These are phyloP conservation scores for Eruca vesicaria DNA, from an alignment of 441 rosid genomes.

Conservation along the genomic window DNA sequence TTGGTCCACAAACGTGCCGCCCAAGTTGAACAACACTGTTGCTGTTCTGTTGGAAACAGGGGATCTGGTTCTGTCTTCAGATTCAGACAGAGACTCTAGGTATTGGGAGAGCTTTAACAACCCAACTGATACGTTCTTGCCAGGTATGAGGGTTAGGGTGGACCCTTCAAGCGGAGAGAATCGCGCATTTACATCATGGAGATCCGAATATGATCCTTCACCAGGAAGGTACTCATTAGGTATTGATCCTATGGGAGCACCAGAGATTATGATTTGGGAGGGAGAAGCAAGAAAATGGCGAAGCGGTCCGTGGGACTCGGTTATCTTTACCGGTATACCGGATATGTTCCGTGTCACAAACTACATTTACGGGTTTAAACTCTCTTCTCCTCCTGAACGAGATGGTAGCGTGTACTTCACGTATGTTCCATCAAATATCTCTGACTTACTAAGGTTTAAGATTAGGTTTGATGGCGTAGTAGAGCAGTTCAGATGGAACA, in stretches of 20 bases:
- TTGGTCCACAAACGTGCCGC: constrained; percentile 51
- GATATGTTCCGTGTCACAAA: constrained; percentile 39
- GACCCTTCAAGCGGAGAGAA: constrained; percentile 40
- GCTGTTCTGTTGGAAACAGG: constrained; percentile 47
- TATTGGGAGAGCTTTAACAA: constrained; percentile 70
- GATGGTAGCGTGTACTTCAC: constrained; percentile 49
- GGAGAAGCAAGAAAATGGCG: constrained; percentile 56
- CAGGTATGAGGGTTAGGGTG: constrained; percentile 56
- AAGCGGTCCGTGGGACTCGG: constrained; percentile 75
- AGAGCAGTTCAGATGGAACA: constrained; percentile 56
- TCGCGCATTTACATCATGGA: constrained; percentile 58
- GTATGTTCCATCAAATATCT: constrained; percentile 38
- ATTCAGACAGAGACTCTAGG: constrained; percentile 12
- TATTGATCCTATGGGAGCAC: constrained; percentile 51
- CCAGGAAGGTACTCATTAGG: constrained; percentile 62
- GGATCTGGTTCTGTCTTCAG: constrained; percentile 44
- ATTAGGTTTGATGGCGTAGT: constrained; percentile 49
- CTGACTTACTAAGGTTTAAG: constrained; percentile 51
- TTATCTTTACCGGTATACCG: constrained; percentile 66
- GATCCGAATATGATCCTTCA: constrained; percentile 66
- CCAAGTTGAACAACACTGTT: constrained; percentile 33
- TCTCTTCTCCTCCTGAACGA: constrained; percentile 26
- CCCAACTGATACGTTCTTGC: constrained; percentile 69
- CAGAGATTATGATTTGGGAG: constrained; percentile 78
- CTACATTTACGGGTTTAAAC: constrained; percentile 53